phyloP scores from a whole-genome alignment of 108 stramenopile species.

The Discostella stelligeroides region DNA sequence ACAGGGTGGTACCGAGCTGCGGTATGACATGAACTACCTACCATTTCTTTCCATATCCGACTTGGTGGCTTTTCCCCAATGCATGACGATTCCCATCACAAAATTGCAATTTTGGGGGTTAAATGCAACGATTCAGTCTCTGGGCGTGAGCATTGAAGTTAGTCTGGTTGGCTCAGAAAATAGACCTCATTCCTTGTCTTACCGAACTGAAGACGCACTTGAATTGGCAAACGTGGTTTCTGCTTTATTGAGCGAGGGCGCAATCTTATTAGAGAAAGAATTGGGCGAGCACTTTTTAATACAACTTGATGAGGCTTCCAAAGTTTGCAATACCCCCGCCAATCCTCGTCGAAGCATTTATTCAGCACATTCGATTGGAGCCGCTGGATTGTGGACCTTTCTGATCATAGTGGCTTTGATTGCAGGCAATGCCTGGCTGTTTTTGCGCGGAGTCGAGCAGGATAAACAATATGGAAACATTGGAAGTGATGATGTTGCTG shows the following conservation, averaged over 20 bases:
- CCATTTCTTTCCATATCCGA: slow-evolving; percentile 31
- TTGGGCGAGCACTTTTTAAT: slow-evolving; percentile 15
- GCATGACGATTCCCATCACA: slow-evolving; percentile 30
- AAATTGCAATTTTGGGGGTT: slow-evolving; percentile 39
- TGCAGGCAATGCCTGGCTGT: slow-evolving; percentile 38
- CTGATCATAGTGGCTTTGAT: slow-evolving; percentile 36
- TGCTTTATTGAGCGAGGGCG: slow-evolving; percentile 27
- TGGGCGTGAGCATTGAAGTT: slow-evolving; percentile 38
- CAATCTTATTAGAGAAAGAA: slow-evolving; percentile 10
- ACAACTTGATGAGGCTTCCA: slow-evolving; percentile 15
- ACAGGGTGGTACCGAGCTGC: slow-evolving; percentile 40
- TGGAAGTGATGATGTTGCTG: not conserved
- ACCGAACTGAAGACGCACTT: slow-evolving; percentile 21
- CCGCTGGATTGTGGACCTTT: slow-evolving; percentile 44
- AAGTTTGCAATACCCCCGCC: slow-evolving; percentile 28
- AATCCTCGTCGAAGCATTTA: slow-evolving; percentile 30
- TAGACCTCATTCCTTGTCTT: slow-evolving; percentile 17
- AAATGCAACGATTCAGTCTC: slow-evolving; percentile 57
- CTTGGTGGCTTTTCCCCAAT: slow-evolving; percentile 40
- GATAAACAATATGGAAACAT: not conserved
- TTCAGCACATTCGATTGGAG: slow-evolving; percentile 16
- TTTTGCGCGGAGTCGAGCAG: slow-evolving; percentile 31
- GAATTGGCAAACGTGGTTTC: slow-evolving; percentile 32
- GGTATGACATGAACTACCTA: slow-evolving; percentile 52
- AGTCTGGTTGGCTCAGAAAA: slow-evolving; percentile 12